Base-by-base conservation (phyloP, 2,329 filamentous ascomycete species). In the Akanthomyces uredinophilus region DNA sequence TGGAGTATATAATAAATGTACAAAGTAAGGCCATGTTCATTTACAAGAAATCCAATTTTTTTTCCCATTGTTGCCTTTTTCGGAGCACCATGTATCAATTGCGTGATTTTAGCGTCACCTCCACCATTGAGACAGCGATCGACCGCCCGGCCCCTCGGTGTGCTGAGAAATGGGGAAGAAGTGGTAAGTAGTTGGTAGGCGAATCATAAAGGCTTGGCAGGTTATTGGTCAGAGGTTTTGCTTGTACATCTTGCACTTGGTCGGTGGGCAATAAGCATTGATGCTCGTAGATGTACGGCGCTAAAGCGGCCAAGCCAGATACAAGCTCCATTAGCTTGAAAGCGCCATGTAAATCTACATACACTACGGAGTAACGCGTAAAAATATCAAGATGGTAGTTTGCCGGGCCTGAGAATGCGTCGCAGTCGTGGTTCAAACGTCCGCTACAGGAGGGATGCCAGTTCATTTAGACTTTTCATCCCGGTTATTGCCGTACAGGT, bases 71-170 rank as follows among this genome's bases (percentile, higher is more conserved):
- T 52, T 60, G 47, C 47, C 56, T n/a, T 35, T 44, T 44, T 52
- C 47, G 47, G 46, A 18, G 24, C 47, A n/a, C 27, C 35, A 16
- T 32, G 46, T 32, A 35, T 49, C 18, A 60, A 60, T 60, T 51
- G 57, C 57, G 57, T 60, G 57, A 60, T 60, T 60, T 60, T 52
- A 60, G 57, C 47, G 20, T 32, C 57, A 37, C 35, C 57, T 52
- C 57, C 47, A 60, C 57, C 47, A 24, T 43, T 14, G 22, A n/a
- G 32, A 60, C n/a, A 41, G 47, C 57, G 57, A 60, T 35, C 32
- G 41, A 44, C 57, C 57, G 57, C 37, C 29, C 57, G 47, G 57
- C 35, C 39, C 47, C 47, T 60, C 57, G 57, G 57, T 24, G 14
- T 16, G 10, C 37, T 16, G 13, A 39, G 37, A 39, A 39, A 37